Conservation (phyloP, 1,139 yeast species). For the Kurtzmaniella quercitrusa region DNA sequence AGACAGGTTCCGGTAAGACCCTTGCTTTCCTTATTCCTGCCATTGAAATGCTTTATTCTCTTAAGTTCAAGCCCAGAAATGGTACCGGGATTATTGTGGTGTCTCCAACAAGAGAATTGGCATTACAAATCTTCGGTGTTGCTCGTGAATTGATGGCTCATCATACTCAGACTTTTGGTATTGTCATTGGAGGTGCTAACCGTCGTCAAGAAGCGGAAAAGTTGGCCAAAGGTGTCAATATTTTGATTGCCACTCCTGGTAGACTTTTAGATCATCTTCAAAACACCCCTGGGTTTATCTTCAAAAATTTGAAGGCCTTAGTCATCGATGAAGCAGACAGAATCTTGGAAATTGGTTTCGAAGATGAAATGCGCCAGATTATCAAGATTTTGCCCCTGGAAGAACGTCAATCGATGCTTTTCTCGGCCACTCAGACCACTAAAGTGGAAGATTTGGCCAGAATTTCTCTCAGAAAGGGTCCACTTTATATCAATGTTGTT, state of each 20-base stretch:
- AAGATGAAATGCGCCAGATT: slow-evolving; percentile 97
- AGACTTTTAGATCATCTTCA: slow-evolving; percentile 93
- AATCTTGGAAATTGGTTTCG: slow-evolving; percentile 94
- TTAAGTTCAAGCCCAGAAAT: slow-evolving; percentile 87
- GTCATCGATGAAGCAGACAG: slow-evolving; percentile 97
- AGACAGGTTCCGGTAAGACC: slow-evolving; percentile 97
- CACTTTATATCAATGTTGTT: slow-evolving; percentile 91
- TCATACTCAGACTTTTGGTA: slow-evolving; percentile 92
- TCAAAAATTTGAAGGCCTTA: slow-evolving; percentile 89
- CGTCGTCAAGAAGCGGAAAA: slow-evolving; percentile 97
- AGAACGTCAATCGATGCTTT: slow-evolving; percentile 93
- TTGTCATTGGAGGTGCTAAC: slow-evolving; percentile 97
- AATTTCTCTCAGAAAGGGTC: slow-evolving; percentile 92
- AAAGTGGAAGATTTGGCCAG: slow-evolving; percentile 98
- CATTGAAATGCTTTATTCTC: slow-evolving; percentile 80
- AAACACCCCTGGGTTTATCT: slow-evolving; percentile 90
- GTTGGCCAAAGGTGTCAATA: slow-evolving; percentile 85
- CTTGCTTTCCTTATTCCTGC: slow-evolving; percentile 94
- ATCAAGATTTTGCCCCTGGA: slow-evolving; percentile 90
- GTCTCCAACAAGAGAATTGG: slow-evolving; percentile 88
- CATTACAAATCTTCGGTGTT: slow-evolving; percentile 94
- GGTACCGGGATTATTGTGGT: slow-evolving; percentile 88
- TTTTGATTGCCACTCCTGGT: slow-evolving; percentile 96
- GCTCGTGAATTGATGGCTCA: slow-evolving; percentile 89
- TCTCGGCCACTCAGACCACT: slow-evolving; percentile 97